A percentile compares a stretch with the other conserved stretches of the same genome.
phyloP scores from a whole-genome alignment of 192 early-diverging fungal species.

The Coemansia furcata region DNA sequence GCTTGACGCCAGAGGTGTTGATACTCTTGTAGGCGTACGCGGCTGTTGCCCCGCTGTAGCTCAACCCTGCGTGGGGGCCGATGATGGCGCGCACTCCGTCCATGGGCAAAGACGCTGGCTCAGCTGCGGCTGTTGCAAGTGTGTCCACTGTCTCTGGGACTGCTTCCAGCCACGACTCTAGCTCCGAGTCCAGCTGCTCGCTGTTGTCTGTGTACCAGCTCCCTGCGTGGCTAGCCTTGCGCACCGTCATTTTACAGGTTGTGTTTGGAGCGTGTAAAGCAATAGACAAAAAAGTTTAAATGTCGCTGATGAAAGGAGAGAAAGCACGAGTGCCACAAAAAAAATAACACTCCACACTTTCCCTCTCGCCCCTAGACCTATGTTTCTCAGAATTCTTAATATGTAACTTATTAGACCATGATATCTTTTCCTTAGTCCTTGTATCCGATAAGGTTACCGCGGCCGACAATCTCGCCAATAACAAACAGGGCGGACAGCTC shows the following conservation, averaged over 20 bases:
- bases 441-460: conserved; percentile 50
- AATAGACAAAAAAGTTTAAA: neutral
- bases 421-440: conserved; percentile 27
- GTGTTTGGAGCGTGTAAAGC: neutral
- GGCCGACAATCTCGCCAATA: conserved; percentile 45
- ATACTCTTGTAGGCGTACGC: conserved; percentile 85
- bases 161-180: conserved; percentile 33
- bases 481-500: conserved; percentile 51
- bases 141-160: conserved; percentile 17
- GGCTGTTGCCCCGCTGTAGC: conserved; percentile 86
- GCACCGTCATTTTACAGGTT: conserved; percentile 13
- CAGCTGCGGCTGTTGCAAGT: conserved; percentile 4
- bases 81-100: conserved; percentile 38
- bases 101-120: conserved; percentile 16
- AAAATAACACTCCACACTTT: neutral
- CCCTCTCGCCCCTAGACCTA: too few species aligned
- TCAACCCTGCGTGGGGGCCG: conserved; percentile 81
- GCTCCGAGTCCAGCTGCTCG: conserved; percentile 27
- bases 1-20: conserved; percentile 55
- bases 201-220: conserved; percentile 64
- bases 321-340: neutral
- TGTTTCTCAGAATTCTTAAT: too few species aligned
- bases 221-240: conserved; percentile 63
- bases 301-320: neutral
- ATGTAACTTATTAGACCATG: neutral